These are phyloP conservation scores for Aureobasidium sp. DNA, from an alignment of 2,329 filamentous ascomycete genomes.

Conservation along the genomic window DNA sequence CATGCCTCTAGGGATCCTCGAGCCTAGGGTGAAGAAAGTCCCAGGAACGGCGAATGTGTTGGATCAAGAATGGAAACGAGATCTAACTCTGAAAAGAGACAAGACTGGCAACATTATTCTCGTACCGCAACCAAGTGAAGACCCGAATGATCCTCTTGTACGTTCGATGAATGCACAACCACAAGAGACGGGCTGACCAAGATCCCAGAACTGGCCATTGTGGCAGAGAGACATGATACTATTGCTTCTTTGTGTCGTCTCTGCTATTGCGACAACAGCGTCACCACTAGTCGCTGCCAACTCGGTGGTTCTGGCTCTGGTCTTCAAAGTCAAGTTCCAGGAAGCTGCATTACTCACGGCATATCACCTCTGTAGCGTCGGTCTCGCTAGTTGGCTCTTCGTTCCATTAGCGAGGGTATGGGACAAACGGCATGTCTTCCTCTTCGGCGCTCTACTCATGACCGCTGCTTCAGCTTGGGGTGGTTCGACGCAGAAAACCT, in stretches of 20 bases:
- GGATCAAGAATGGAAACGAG: conserved; percentile 34
- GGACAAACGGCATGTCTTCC: conserved; percentile 91
- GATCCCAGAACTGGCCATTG: conserved; percentile 80
- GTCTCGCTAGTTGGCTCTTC: conserved; percentile 83
- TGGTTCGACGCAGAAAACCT: conserved; percentile 62
- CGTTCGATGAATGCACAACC: conserved; percentile 22
- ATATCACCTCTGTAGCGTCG: conserved; percentile 87
- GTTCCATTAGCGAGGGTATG: conserved; percentile 90
- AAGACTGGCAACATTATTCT: conserved; percentile 59
- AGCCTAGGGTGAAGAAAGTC: conserved; percentile 74
- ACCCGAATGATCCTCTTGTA: conserved; percentile 89
- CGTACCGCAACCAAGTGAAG: conserved; percentile 90
- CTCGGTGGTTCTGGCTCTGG: conserved; percentile 78
- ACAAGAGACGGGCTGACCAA: not conserved
- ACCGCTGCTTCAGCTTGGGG: conserved; percentile 83
- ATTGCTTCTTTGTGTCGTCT: conserved; percentile 78
- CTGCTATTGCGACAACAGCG: conserved; percentile 85
- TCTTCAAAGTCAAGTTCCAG: conserved; percentile 73
- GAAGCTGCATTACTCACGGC: conserved; percentile 85
- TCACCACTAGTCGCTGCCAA: conserved; percentile 91
- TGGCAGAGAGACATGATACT: conserved; percentile 88
- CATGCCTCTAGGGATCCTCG: conserved; percentile 80
- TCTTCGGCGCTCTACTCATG: conserved; percentile 79
- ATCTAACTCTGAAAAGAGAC: conserved; percentile 18
- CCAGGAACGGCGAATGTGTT: conserved; percentile 59